These are phyloP conservation scores for Colletotrichum sp. DNA, from an alignment of 2,329 filamentous ascomycete genomes.

Conservation along the genomic window DNA sequence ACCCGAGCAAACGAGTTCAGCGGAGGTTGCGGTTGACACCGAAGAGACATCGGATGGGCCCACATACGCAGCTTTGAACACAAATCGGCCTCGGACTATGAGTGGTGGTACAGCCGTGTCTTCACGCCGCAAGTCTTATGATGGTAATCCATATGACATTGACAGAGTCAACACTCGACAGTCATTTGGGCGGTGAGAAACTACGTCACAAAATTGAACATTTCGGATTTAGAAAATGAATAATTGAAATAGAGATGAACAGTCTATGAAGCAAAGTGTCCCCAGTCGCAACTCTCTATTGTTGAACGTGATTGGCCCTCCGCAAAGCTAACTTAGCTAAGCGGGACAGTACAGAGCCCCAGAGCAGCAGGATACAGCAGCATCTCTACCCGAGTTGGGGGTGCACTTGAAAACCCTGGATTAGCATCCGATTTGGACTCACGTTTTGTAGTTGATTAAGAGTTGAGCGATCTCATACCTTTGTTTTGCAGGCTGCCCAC, in stretches of 20 bases:
- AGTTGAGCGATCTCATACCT: not conserved
- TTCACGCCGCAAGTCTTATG: not conserved
- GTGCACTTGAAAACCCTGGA: not conserved
- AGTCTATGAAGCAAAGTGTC: not conserved
- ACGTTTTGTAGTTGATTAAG: not conserved
- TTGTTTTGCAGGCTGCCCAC: not conserved
- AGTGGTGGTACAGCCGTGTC: not conserved
- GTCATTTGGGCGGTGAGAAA: not conserved
- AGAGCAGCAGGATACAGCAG: not conserved
- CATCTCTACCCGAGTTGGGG: not conserved
- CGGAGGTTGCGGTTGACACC: not conserved
- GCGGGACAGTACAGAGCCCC: not conserved
- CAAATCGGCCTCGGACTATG: not conserved
- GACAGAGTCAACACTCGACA: not conserved
- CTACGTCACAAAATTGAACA: not conserved
- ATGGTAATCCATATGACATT: not conserved
- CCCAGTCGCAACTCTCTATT: not conserved
- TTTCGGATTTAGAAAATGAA: not conserved
- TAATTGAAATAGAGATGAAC: not conserved
- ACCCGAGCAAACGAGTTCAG: constrained; percentile 18
- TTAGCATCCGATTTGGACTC: not conserved
- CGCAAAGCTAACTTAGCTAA: not conserved
- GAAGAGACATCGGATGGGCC: not conserved
- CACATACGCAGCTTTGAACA: not conserved
- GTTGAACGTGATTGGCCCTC: not conserved